A percentile compares a stretch with the other conserved stretches of the same genome.
These are phyloP conservation scores for Mariannaea elegans DNA, from an alignment of 2,329 filamentous ascomycete genomes.

Conservation along the genomic window DNA sequence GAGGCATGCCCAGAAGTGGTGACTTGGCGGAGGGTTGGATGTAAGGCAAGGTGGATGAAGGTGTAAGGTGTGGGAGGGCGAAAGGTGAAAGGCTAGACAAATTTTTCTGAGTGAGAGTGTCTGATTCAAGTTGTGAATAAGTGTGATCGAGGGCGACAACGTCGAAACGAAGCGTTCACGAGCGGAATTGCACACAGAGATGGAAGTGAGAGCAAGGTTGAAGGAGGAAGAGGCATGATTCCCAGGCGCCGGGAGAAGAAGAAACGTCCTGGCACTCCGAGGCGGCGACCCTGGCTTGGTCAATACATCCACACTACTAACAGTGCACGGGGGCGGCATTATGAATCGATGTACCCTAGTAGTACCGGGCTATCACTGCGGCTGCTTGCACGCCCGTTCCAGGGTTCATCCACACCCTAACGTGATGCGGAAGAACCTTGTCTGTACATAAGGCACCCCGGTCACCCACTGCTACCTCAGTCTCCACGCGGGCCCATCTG, in stretches of 20 bases:
- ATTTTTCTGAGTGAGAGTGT: slow-evolving; percentile 4
- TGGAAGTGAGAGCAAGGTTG: slow-evolving; percentile 46
- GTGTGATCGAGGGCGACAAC: slow-evolving; percentile 15
- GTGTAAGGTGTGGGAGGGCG: slow-evolving; percentile 28
- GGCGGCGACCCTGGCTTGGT: slow-evolving; percentile 49
- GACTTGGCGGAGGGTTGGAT: slow-evolving; percentile 29
- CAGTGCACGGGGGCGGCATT: slow-evolving; percentile 48
- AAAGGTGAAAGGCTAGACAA: slow-evolving; percentile 11
- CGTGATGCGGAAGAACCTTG: slow-evolving; percentile 38
- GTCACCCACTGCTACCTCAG: slow-evolving; percentile 45
- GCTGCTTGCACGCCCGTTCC: slow-evolving; percentile 16
- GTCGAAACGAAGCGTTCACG: slow-evolving; percentile 34
- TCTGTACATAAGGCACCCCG: slow-evolving; percentile 45
- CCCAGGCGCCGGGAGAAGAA: slow-evolving; percentile 49
- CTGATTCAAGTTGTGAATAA: slow-evolving; percentile 8
- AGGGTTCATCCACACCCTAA: slow-evolving; percentile 21
- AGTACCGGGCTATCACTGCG: slow-evolving; percentile 40
- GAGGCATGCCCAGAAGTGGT: slow-evolving; percentile 44
- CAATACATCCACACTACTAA: slow-evolving; percentile 46
- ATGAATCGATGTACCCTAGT: slow-evolving; percentile 35
- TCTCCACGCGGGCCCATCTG: slow-evolving; percentile 49
- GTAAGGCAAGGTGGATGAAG: slow-evolving; percentile 30
- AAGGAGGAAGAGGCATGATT: slow-evolving; percentile 48
- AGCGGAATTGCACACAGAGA: slow-evolving; percentile 39
- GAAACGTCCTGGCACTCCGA: slow-evolving; percentile 50